Evolutionary conservation across 176 grass and related monocot species (phyloP).

Genomic region (Eragrostis nindensis): DNA sequence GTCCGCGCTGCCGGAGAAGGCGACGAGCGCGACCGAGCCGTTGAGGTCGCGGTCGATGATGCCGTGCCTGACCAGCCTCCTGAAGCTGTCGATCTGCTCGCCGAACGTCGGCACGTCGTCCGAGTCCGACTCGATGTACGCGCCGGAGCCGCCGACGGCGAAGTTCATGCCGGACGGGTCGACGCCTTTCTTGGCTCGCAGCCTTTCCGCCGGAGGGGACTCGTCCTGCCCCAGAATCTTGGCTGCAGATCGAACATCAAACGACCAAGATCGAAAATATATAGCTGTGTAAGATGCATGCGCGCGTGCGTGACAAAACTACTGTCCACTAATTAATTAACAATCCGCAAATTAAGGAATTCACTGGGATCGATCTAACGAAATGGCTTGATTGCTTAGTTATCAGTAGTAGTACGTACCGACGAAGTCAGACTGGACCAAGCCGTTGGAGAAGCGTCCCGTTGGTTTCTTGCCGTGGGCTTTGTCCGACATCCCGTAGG

Average conservation of each 20-base stretch:
- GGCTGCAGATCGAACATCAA: conserved; percentile 8
- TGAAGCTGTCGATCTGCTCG: conserved; percentile 25
- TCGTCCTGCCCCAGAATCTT: conserved; percentile 11
- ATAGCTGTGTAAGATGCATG: no score
- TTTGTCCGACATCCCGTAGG: conserved; percentile 33
- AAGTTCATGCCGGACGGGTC: conserved; percentile 67
- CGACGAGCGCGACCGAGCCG: conserved; percentile 42
- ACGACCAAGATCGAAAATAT: no score
- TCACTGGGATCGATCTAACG: no score
- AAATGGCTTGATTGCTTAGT: no score
- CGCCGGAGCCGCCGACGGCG: conserved; percentile 58
- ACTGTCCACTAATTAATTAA: no score
- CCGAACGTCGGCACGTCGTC: conserved; percentile 10
- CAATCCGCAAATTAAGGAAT: no score
- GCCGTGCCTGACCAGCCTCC: conserved; percentile 15
- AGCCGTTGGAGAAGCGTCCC: conserved; percentile 38
- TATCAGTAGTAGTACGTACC: conserved; percentile 1
- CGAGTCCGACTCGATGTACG: neutral
- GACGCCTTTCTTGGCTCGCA: neutral
- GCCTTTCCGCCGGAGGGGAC: conserved; percentile 33
- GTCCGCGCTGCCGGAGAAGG: conserved; percentile 43
- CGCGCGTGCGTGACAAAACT: no score
- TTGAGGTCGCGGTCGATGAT: conserved; percentile 26
- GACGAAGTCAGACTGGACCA: conserved; percentile 42
- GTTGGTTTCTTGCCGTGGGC: neutral